phyloP scores from a whole-genome alignment of 2,329 filamentous ascomycete species.

The Metarhizium robertsii region DNA sequence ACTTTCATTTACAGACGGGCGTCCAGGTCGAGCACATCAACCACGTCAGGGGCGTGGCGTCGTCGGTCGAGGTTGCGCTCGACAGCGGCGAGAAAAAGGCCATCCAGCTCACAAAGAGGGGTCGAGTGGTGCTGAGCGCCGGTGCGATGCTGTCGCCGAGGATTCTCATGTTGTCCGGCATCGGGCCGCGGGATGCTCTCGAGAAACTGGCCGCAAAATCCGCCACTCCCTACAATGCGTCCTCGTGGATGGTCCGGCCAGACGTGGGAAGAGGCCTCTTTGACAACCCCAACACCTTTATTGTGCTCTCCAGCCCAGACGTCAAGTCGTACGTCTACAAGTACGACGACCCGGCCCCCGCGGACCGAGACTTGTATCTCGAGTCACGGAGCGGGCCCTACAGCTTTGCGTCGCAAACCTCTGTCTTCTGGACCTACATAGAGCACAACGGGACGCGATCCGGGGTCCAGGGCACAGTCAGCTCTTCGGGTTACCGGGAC shows the following conservation, averaged over 20 bases:
- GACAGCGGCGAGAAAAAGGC: conserved; percentile 21
- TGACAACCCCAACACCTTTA: conserved; percentile 47
- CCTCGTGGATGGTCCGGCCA: conserved; percentile 38
- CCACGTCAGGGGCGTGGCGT: conserved; percentile 28
- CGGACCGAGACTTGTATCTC: conserved; percentile 37
- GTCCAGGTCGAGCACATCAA: conserved; percentile 34
- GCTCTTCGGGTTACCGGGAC: conserved; percentile 32
- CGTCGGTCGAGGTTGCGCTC: conserved; percentile 28
- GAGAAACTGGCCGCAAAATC: conserved; percentile 13
- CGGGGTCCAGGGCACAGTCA: conserved; percentile 44
- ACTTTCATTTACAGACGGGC: conserved; percentile 35
- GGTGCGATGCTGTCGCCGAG: conserved; percentile 30
- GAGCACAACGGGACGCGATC: conserved; percentile 31
- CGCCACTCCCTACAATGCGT: conserved; percentile 15
- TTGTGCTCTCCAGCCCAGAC: conserved; percentile 32
- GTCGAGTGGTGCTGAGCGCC: conserved; percentile 28
- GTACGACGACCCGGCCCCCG: conserved; percentile 31
- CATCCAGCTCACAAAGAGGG: conserved; percentile 15
- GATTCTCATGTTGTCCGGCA: conserved; percentile 35
- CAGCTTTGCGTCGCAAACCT: conserved; percentile 41
- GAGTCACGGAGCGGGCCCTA: conserved; percentile 39
- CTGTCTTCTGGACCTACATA: conserved; percentile 42
- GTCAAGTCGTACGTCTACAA: conserved; percentile 38
- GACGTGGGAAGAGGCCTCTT: conserved; percentile 41
- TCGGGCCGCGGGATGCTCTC: conserved; percentile 27